phyloP scores from a whole-genome alignment of 2,329 filamentous ascomycete species.

The Ampelomyces quisqualis region DNA sequence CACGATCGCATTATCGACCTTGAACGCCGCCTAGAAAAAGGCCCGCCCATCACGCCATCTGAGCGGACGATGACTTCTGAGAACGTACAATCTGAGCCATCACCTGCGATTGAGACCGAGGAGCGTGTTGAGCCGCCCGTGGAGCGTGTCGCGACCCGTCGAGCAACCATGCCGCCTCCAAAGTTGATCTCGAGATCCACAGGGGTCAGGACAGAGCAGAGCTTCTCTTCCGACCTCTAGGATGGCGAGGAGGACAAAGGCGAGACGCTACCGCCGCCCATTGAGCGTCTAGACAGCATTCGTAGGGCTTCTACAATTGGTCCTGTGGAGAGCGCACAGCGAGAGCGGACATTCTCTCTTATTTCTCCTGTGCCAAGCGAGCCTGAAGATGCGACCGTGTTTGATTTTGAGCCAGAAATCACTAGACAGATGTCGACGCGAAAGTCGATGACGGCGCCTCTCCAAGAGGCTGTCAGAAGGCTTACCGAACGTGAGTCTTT shows the following conservation, averaged over 20 bases:
- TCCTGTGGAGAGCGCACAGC: background rate
- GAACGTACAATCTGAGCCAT: too few relatives aligned
- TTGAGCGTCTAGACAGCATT: background rate
- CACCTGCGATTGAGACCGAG: too few relatives aligned
- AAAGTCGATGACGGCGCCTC: too few relatives aligned
- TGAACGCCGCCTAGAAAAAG: constrained; percentile 9
- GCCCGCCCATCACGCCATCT: background rate
- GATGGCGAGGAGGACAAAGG: constrained; percentile 1
- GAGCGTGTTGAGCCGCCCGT: background rate
- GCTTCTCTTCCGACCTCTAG: background rate
- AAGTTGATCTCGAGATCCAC: background rate
- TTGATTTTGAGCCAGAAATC: background rate
- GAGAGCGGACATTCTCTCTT: constrained; percentile 2
- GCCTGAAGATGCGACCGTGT: background rate
- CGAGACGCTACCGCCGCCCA: background rate
- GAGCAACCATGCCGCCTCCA: background rate
- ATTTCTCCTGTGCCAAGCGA: constrained; percentile 1
- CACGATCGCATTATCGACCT: constrained; percentile 14
- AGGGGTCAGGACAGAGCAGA: background rate
- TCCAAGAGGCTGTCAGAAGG: too few relatives aligned
- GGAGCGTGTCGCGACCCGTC: background rate
- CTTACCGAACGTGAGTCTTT: too few relatives aligned
- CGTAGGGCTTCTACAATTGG: background rate
- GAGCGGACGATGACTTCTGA: constrained; percentile 5
- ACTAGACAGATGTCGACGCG: too few relatives aligned